Conservation (phyloP, 139 green algal species). For the Chlorella sp. region DNA sequence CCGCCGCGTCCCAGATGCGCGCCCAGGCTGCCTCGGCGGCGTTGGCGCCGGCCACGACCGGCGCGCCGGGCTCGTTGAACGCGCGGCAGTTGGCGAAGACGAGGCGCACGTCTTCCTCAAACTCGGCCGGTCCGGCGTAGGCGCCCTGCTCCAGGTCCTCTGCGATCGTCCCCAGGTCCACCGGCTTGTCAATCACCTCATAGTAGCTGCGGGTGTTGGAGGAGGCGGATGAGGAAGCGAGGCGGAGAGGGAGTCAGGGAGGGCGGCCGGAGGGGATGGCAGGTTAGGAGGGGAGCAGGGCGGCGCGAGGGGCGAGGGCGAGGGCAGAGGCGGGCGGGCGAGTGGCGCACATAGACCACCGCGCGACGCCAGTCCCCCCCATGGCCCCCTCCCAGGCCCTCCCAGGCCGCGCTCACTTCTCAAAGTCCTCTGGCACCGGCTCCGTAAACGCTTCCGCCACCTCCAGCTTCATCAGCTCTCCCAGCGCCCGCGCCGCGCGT, state of each 20-base stretch:
- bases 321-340: not conserved
- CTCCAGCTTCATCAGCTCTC: constrained; percentile 8
- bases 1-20: constrained; percentile 15
- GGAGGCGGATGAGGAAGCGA: not conserved
- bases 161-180: constrained; percentile 49
- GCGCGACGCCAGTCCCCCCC: too few species aligned
- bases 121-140: constrained; percentile 21
- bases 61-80: constrained; percentile 39
- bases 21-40: constrained; percentile 20
- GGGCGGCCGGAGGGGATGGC: too few species aligned
- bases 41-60: constrained; percentile 22
- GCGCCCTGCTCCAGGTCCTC: constrained; percentile 12
- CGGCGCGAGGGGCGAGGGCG: too few species aligned
- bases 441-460: constrained; percentile 32
- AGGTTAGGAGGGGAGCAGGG: too few species aligned
- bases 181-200: constrained; percentile 39
- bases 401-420: constrained; percentile 4
- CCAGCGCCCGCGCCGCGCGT: constrained; percentile 14
- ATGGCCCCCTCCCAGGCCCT: too few species aligned
- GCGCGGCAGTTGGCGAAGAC: constrained; percentile 34
- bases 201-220: constrained; percentile 17
- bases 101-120: constrained; percentile 20
- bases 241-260: not conserved
- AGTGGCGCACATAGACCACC: too few species aligned
- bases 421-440: constrained; percentile 28